A percentile compares a stretch with the other conserved stretches of the same genome.
phyloP scores from a whole-genome alignment of 768 basidiomycete species.

The Suillus luteus region DNA sequence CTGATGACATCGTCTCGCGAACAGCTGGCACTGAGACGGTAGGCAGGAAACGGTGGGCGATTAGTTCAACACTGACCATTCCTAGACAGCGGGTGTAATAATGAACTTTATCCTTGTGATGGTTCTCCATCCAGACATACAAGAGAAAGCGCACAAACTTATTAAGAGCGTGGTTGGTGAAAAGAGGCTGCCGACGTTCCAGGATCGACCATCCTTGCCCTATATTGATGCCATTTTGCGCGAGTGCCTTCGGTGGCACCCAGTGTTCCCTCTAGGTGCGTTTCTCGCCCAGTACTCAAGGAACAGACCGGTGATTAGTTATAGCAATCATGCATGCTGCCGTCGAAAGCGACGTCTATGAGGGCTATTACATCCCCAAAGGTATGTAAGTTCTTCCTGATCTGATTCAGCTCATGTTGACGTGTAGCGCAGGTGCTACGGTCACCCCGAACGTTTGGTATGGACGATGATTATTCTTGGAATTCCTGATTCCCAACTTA shows the following conservation, averaged over 20 bases:
- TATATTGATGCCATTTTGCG: constrained; percentile 14
- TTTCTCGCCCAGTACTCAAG: neutral
- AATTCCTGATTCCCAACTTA: neutral
- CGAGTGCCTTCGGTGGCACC: constrained; percentile 12
- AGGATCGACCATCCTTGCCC: constrained; percentile 3
- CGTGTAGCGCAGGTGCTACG: constrained; percentile 3
- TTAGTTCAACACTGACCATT: neutral
- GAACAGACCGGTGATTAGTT: neutral
- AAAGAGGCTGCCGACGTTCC: constrained; percentile 11
- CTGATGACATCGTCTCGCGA: neutral
- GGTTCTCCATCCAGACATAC: constrained; percentile 14
- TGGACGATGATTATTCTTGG: neutral
- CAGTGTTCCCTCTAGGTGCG: constrained; percentile 12
- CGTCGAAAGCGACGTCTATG: constrained; percentile 41
- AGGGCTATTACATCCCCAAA: constrained; percentile 51
- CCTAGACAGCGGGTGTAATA: constrained; percentile 9
- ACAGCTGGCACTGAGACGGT: constrained; percentile 15
- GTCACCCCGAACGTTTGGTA: constrained; percentile 15
- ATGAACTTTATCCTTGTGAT: constrained; percentile 16
- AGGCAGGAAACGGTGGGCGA: neutral
- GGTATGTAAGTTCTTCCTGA: constrained; percentile 27
- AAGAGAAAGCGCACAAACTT: constrained; percentile 12
- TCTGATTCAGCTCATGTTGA: constrained; percentile 2
- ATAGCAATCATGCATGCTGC: constrained; percentile 25
- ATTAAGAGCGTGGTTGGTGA: constrained; percentile 10